A percentile compares a stretch with the other conserved stretches of the same genome.
Evolutionary conservation across 129 eudicot species (phyloP).

Genomic region (Pseudognaphalium luteoalbum): DNA sequence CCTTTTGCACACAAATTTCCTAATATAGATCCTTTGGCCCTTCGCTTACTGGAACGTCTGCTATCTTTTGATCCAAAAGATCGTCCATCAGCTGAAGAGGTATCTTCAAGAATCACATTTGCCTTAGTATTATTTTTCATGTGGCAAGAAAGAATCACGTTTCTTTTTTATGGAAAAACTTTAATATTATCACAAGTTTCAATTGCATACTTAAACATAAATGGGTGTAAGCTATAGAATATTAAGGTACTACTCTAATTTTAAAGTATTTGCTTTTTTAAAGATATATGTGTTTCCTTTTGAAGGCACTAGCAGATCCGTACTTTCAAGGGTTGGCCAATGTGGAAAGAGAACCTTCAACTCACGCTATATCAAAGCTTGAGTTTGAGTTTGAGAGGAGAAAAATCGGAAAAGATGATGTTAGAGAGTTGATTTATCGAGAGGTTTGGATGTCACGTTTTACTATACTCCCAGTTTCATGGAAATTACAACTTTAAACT

Average conservation of each 20-base stretch:
- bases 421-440: constrained; percentile 88
- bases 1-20: constrained; percentile 77
- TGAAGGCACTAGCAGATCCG: constrained; percentile 83
- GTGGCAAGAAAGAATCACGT: neutral
- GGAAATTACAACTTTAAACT: constrained; percentile 3
- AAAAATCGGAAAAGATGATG: constrained; percentile 86
- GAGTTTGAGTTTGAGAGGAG: constrained; percentile 94
- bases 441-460: constrained; percentile 55
- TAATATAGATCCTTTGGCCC: constrained; percentile 70
- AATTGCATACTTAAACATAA: neutral
- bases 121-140: neutral
- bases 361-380: constrained; percentile 81
- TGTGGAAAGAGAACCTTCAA: constrained; percentile 83
- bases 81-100: constrained; percentile 93
- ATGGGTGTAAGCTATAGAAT: neutral
- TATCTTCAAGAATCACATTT: constrained; percentile 7
- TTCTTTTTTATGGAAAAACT: neutral
- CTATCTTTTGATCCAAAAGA: constrained; percentile 93
- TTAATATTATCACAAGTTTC: no score
- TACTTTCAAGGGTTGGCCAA: constrained; percentile 86
- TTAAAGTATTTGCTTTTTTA: neutral
- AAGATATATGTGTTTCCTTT: neutral
- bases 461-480: neutral
- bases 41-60: constrained; percentile 71
- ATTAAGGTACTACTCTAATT: neutral